Conservation (phyloP, 345 rosid species). For the Aegle marmelos region DNA sequence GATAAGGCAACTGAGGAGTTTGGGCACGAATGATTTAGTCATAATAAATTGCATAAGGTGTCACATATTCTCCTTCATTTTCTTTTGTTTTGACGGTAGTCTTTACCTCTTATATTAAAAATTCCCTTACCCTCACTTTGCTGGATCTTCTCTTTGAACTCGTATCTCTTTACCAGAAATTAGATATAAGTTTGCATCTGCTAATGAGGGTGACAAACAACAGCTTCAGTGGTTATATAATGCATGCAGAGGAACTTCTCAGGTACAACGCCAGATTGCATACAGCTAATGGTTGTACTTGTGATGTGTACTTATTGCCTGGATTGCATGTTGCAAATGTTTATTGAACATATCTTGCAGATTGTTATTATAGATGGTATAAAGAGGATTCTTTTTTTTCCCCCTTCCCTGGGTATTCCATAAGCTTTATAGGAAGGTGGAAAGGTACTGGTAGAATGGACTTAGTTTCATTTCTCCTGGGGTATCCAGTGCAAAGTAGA, state of each 20-base stretch:
- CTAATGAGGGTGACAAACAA: slow-evolving; percentile 37
- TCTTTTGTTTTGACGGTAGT: not conserved
- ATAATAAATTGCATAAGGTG: not conserved
- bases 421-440: not conserved
- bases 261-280: slow-evolving; percentile 24
- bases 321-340: not conserved
- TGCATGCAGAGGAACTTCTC: slow-evolving; percentile 45
- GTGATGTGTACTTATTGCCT: slow-evolving; percentile 7
- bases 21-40: not conserved
- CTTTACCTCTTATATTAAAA: not conserved
- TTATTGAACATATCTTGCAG: not conserved
- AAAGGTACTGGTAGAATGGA: not conserved
- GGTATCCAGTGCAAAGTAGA: not conserved
- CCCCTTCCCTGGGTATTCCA: not conserved
- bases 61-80: not conserved
- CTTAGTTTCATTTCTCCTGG: not conserved
- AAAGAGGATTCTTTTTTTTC: not conserved
- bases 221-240: slow-evolving; percentile 38
- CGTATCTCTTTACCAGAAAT: slow-evolving; percentile 26
- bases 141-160: not conserved
- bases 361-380: not conserved
- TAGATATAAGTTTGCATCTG: slow-evolving; percentile 37
- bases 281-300: not conserved
- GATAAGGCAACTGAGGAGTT: not conserved
- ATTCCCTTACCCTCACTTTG: not conserved